A percentile compares a stretch with the other conserved stretches of the same genome.
phyloP scores from a whole-genome alignment of 139 green algal genomes.

The Coelastrella sp. region DNA sequence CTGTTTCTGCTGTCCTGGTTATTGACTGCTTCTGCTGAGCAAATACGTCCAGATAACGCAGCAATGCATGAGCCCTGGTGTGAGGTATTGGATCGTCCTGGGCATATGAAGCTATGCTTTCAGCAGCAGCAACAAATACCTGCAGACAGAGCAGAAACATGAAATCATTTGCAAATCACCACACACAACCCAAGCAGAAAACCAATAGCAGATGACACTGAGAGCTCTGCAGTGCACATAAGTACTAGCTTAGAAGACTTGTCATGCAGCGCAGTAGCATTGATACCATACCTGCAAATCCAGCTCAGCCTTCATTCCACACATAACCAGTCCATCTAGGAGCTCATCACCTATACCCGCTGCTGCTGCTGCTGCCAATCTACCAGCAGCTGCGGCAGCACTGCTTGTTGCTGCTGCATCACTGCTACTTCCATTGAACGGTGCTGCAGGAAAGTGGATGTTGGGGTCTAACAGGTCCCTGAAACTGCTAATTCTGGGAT shows the following conservation, averaged over 20 bases:
- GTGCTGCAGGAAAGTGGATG: constrained; percentile 61
- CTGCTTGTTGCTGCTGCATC: neutral
- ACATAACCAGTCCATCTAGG: constrained; percentile 57
- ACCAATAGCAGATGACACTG: neutral
- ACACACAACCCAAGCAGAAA: neutral
- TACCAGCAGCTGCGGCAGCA: neutral
- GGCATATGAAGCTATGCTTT: constrained; percentile 38
- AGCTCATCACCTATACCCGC: constrained; percentile 14
- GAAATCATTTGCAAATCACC: neutral
- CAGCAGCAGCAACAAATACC: constrained; percentile 64
- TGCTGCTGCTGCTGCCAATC: neutral
- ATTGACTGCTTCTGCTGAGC: constrained; percentile 23
- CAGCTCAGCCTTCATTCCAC: constrained; percentile 64
- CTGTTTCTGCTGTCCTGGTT: too few relatives aligned
- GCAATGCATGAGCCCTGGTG: constrained; percentile 47
- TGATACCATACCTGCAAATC: constrained; percentile 44
- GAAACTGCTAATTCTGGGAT: constrained; percentile 62
- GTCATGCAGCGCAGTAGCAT: too few relatives aligned
- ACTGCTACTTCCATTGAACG: constrained; percentile 42
- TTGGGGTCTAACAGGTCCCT: constrained; percentile 59
- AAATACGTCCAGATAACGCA: constrained; percentile 59
- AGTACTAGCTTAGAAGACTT: neutral
- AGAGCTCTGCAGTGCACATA: neutral
- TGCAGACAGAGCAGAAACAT: neutral
- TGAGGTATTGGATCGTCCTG: neutral